These are phyloP conservation scores for Aspergillus melleus DNA, from an alignment of 2,329 filamentous ascomycete species.

Conservation along the genomic window DNA sequence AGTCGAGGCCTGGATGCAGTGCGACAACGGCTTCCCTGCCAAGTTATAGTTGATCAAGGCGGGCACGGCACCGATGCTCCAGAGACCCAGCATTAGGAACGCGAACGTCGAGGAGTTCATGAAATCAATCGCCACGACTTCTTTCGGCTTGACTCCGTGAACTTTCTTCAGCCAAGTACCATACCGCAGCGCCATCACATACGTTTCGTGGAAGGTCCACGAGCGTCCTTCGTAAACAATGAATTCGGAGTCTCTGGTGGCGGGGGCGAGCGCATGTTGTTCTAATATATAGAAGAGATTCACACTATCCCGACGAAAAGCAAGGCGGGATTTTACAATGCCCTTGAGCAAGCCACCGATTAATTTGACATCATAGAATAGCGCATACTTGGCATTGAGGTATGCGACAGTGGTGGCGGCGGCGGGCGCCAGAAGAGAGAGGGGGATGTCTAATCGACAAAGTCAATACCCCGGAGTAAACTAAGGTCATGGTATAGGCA, in stretches of 20 bases:
- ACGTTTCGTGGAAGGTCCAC: slow-evolving; percentile 75
- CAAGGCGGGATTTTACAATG: slow-evolving; percentile 44
- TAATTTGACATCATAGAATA: slow-evolving; percentile 66
- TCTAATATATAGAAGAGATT: slow-evolving; percentile 78
- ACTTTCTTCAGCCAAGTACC: slow-evolving; percentile 71
- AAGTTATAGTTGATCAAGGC: slow-evolving; percentile 90
- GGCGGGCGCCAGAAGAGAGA: slow-evolving; percentile 56
- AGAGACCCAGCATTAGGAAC: slow-evolving; percentile 74
- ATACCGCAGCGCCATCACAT: slow-evolving; percentile 69
- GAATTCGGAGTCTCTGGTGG: slow-evolving; percentile 52
- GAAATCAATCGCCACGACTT: slow-evolving; percentile 79
- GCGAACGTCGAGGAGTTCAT: slow-evolving; percentile 79
- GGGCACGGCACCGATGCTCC: slow-evolving; percentile 78
- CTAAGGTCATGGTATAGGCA: too few species aligned
- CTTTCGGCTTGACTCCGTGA: slow-evolving; percentile 64
- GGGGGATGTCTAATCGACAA: slow-evolving; percentile 32
- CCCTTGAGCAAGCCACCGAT: slow-evolving; percentile 56
- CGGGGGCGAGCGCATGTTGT: slow-evolving; percentile 59
- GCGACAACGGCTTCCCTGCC: slow-evolving; percentile 66
- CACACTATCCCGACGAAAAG: slow-evolving; percentile 60
- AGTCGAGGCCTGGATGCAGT: slow-evolving; percentile 70
- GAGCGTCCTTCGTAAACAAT: slow-evolving; percentile 67
- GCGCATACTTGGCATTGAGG: slow-evolving; percentile 67
- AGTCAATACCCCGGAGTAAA: neutral
- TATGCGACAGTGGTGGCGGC: slow-evolving; percentile 71